Evolutionary conservation across 331 rosid genomes (phyloP).

Genomic region (Cydonia oblonga): DNA sequence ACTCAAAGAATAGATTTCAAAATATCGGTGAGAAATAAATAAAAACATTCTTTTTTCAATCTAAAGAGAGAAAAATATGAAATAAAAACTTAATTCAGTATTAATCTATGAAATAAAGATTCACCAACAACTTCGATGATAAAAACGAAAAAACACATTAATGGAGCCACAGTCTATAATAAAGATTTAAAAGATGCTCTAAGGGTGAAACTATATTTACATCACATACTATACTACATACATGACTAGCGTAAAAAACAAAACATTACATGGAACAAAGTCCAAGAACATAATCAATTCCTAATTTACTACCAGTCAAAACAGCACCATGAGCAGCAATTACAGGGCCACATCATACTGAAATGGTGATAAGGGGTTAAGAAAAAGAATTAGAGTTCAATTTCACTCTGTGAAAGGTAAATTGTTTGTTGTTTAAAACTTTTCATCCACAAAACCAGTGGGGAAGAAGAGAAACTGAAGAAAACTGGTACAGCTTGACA

Average conservation of each 20-base stretch:
- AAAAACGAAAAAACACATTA: background rate
- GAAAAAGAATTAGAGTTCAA: background rate
- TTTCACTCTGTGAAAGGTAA: background rate
- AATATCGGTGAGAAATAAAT: background rate
- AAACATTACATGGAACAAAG: background rate
- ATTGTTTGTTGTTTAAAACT: background rate
- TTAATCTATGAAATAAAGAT: background rate
- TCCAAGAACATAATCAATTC: background rate
- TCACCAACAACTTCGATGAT: background rate
- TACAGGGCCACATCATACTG: background rate
- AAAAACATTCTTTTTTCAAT: background rate
- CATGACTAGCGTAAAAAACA: background rate
- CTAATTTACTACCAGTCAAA: background rate
- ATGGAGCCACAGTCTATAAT: background rate
- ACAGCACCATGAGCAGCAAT: background rate
- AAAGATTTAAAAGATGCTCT: background rate
- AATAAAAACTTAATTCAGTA: background rate
- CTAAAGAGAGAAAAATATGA: background rate
- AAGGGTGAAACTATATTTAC: background rate
- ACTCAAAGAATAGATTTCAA: slow-evolving; percentile 16
- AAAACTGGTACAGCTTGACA: background rate
- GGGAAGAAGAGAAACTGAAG: background rate
- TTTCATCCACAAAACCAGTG: background rate
- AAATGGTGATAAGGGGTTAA: background rate
- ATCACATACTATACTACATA: background rate